Base-by-base conservation (phyloP, 2,329 filamentous ascomycete genomes). In the Tolypocladium cylindrosporum region DNA sequence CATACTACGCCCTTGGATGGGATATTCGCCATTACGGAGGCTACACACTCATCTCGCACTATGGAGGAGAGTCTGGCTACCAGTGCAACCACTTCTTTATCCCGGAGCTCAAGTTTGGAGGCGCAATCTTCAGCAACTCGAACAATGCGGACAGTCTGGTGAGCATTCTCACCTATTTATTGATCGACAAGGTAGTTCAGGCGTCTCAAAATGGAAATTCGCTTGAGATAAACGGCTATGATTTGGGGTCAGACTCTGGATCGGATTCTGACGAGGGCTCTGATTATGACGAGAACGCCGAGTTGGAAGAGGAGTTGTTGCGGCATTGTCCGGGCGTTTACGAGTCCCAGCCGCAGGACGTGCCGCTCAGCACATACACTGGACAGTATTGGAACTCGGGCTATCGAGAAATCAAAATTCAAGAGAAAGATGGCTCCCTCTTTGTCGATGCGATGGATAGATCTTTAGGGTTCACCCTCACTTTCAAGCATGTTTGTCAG, bases 401-500 rank as follows among this genome's bases (percentile, higher is more conserved):
- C 2, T 71, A 69, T 54, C 63, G 56, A 21, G 54, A 40, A 2
- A 58, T 70, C 54, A 57, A n/a, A 0, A 62, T 70, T 0, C 57
- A 67, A 27, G 56, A 63, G 19, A 63, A 57, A 48, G 54, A 63
- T 1, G 58, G 58, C 0, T 40, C 19, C 1, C 56, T 68, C 0
- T 66, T 64, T 24, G 61, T 70, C 4, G 65, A 69, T 16, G 67
- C 65, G 2, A 63, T 61, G 14, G 67, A 69, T 39, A 64, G 67
- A 1, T 68, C 68, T 0, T 60, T 66, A 52, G 67, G 62, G 2
- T 69, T 69, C 40, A 69, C 61, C 0, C 55, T 67, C 0, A 58
- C 43, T 0, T 62, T 70, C 39, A 48, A 62, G 1, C 65, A 67
- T n/a, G 45, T 60, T 1, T 51, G 51, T 0, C 59, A 63, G 10